Evolutionary conservation across 257 asterid genomes (phyloP), one percentile per base, ranked within the genome.

Genomic region (Asclepias syriaca): DNA sequence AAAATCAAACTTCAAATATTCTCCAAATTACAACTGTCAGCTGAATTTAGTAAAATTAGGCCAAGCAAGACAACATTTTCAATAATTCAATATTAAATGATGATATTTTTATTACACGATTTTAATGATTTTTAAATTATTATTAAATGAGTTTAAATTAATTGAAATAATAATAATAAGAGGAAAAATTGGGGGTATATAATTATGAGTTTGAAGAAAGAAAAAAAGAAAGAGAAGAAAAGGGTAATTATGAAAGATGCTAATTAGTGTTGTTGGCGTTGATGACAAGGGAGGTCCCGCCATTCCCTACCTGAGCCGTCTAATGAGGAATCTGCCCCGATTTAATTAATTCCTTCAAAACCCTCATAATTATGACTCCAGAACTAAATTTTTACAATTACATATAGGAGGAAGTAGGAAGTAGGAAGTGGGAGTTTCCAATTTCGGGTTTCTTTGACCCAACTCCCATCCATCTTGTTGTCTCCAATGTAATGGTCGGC

Each of bases 321-420:
- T 86, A 91, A 82, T 85, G 88, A 84, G 93, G 96, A 88, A 86
- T 87, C 84, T 86, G 87, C 80, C 80, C 83, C 83, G 86, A 85
- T 81, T 76, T 91, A 92, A 82, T 74, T 50, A 73, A 43, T 43
- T 0, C 11, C 55, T 76, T 75, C 92, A 88, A 89, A 87, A 77
- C 76, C 53, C 61, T 32, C 77, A 77, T 68, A 14, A 72, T 82
- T 69, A 63, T 46, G 40, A 53, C 68, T 61, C 63, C 43, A 34
- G 45, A 51, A 39, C 11, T 22, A 15, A 0, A 29, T 29, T 29
- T 29, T 24, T 24, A 24, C 27, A n/a, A n/a, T 24, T 24, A 24
- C 27, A 0, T 24, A n/a, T n/a, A n/a, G n/a, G n/a, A n/a, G n/a
- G n/a, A n/a, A n/a, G n/a, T n/a, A n/a, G n/a, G n/a, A n/a, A n/a